Conservation (phyloP, 2,329 filamentous ascomycete species). For the Scopulariopsis brevicaulis region DNA sequence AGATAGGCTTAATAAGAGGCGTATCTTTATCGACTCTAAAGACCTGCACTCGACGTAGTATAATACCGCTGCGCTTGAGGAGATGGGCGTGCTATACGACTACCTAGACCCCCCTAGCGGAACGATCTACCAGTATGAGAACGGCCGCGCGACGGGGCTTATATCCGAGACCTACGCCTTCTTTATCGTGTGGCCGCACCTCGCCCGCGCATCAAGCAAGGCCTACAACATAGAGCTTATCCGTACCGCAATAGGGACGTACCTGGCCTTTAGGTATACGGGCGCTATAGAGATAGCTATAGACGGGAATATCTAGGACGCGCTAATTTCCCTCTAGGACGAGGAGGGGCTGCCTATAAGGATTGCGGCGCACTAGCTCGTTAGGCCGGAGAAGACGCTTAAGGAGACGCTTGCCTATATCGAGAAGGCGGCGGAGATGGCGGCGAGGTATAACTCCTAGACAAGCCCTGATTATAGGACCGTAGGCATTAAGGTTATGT, state of each 20-base stretch:
- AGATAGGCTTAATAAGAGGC: constrained; percentile 39
- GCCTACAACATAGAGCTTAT: constrained; percentile 34
- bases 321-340: constrained; percentile 30
- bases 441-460: constrained; percentile 39
- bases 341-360: constrained; percentile 26
- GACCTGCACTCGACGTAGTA: constrained; percentile 47
- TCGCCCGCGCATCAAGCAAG: constrained; percentile 33
- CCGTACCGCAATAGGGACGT: constrained; percentile 33
- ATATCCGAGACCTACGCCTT: constrained; percentile 40
- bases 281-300: constrained; percentile 50
- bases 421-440: constrained; percentile 32
- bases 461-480: constrained; percentile 30
- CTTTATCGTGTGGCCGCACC: constrained; percentile 42
- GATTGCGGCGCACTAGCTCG: constrained; percentile 45
- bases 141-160: constrained; percentile 36
- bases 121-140: constrained; percentile 34
- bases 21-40: constrained; percentile 45
- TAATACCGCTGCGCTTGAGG: constrained; percentile 35
- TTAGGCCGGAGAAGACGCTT: constrained; percentile 25
- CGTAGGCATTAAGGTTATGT: constrained; percentile 53
- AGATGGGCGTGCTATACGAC: constrained; percentile 31
- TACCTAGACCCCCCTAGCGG: constrained; percentile 33
- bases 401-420: constrained; percentile 34
- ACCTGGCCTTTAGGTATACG: constrained; percentile 40
- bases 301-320: constrained; percentile 44